Base-by-base conservation (phyloP, 768 basidiomycete species). In the Russula vinacea region DNA sequence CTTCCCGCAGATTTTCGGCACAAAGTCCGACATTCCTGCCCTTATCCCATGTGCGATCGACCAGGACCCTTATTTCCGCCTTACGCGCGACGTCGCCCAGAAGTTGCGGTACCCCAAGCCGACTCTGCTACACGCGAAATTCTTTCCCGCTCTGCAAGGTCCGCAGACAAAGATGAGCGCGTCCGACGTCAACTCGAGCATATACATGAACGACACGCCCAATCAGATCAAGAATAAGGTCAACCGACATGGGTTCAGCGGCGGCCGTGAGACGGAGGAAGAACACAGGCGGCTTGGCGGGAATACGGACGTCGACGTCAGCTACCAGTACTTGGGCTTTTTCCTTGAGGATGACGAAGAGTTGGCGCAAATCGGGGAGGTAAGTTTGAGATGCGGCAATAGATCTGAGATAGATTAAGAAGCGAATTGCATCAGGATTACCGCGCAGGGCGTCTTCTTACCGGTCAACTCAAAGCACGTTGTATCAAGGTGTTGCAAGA, bases 161-260 rank as follows among this genome's bases (percentile, higher is more conserved):
- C 91, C 97, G 2, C 94, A 97, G 75, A 96, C 94, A 40, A 99
- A 99, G 79, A 99, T 99, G 97, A 97, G 94, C 74, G 97, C 97
- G 5, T 94, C 92, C 56, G 89, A 96, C 75, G 79, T 85, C 24
- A 96, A 94, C 76, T 91, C 89, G 68, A 91, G 91, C 68, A 95
- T 99, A 69, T 98, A 83, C 80, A 98, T 99, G 96, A 92, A 82
- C 37, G 97, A 99, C 74, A 92, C 90, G 64, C 80, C 86, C 4
- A 85, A 85, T 62, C 92, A 95, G 76, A 98, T 99, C 78, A 96
- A 97, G 79, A 97, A 94, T 74, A 99, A 99, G 80, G 85, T 99
- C 71, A 97, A 93, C 73, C 86, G 81, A 70, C 94, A 99, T 71
- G 97, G 94, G 2, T 99, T 98, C 76, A 94, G 92, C 1, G 97